These are phyloP conservation scores for Hamamelis virginiana DNA, from an alignment of 164 flowering plant genomes.

Conservation along the genomic window DNA sequence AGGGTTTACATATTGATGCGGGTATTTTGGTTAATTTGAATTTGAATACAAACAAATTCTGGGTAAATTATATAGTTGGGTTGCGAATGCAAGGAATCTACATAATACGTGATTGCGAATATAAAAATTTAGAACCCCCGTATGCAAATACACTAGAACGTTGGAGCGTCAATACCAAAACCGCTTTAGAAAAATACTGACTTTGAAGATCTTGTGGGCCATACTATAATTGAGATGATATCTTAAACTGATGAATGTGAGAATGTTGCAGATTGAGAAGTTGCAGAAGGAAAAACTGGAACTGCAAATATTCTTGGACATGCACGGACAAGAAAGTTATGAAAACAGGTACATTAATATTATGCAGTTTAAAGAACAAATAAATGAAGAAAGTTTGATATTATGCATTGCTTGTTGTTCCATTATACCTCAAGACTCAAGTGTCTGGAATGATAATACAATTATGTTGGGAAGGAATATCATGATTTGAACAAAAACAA, in stretches of 20 bases:
- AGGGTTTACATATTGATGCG: background rate
- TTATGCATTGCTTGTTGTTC: too few relatives aligned
- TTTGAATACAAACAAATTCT: background rate
- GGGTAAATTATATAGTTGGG: background rate
- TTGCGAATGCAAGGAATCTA: background rate
- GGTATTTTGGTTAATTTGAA: background rate
- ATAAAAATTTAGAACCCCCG: background rate
- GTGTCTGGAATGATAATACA: too few relatives aligned
- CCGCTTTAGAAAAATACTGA: background rate
- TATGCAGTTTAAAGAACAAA: background rate
- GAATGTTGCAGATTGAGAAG: slow-evolving; percentile 66
- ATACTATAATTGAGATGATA: slow-evolving; percentile 1
- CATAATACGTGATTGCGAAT: background rate
- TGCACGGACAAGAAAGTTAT: slow-evolving; percentile 72
- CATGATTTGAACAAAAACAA: too few relatives aligned
- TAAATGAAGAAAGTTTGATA: too few relatives aligned
- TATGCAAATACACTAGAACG: background rate
- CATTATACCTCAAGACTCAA: too few relatives aligned
- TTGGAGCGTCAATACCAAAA: background rate
- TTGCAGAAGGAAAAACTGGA: slow-evolving; percentile 76
- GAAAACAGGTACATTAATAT: slow-evolving; percentile 60
- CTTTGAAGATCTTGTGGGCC: background rate
- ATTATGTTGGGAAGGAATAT: too few relatives aligned
- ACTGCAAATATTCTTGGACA: slow-evolving; percentile 65
- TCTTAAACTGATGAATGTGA: slow-evolving; percentile 7